Percentiles rank a stretch among this genome's conserved stretches.
Conservation (phyloP, 108 stramenopile genomes). For the Nitzschia sp. region DNA sequence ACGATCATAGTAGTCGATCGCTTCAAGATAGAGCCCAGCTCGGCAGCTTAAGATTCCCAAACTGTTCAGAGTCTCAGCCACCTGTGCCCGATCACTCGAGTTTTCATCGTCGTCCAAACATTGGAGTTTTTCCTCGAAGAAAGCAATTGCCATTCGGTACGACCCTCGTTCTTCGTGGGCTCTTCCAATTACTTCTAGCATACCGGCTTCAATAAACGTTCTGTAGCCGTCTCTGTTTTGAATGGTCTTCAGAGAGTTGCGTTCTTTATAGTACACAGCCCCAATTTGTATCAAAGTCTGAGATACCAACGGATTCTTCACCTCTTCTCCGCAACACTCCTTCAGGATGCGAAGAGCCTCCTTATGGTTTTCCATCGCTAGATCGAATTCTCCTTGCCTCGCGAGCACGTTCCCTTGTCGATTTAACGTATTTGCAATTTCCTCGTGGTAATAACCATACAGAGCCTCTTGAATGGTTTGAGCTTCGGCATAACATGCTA, state of each 20-base stretch:
- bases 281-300: constrained; percentile 75
- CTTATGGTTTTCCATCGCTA: constrained; percentile 70
- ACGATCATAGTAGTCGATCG: constrained; percentile 70
- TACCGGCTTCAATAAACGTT: constrained; percentile 74
- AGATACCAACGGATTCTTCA: constrained; percentile 60
- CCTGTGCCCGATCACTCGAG: constrained; percentile 39
- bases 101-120: constrained; percentile 44
- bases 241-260: constrained; percentile 59
- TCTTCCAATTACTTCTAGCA: constrained; percentile 66
- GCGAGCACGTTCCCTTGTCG: constrained; percentile 52
- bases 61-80: constrained; percentile 67
- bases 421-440: constrained; percentile 63
- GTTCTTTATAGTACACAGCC: constrained; percentile 75
- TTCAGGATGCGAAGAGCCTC: constrained; percentile 69
- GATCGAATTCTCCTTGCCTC: constrained; percentile 49
- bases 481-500: constrained; percentile 57
- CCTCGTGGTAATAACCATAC: constrained; percentile 55
- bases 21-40: constrained; percentile 56
- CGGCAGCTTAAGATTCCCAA: constrained; percentile 58
- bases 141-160: constrained; percentile 66
- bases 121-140: constrained; percentile 73
- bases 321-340: constrained; percentile 53
- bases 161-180: constrained; percentile 74
- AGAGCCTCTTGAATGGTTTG: constrained; percentile 42
- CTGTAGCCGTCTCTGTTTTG: constrained; percentile 59